phyloP scores from a whole-genome alignment of 345 rosid genomes.

The Psidium guajava region DNA sequence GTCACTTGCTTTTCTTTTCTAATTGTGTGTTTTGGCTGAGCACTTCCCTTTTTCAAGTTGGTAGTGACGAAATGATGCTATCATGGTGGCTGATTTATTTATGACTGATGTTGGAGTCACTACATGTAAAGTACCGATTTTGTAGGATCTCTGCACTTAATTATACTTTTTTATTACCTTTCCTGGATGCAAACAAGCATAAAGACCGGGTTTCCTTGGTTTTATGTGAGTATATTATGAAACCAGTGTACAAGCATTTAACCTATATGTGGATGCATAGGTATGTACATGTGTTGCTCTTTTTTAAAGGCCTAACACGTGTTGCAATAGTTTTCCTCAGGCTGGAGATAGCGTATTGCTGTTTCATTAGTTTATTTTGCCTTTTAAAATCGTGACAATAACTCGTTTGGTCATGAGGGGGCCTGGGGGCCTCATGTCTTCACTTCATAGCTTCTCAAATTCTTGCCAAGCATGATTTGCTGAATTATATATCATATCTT shows the following conservation, averaged over 20 bases:
- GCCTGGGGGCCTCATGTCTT: background rate
- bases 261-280: background rate
- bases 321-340: background rate
- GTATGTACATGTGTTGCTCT: background rate
- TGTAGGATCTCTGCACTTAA: background rate
- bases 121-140: background rate
- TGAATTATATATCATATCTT: background rate
- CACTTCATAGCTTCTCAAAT: background rate
- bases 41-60: constrained; percentile 19
- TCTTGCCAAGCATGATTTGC: background rate
- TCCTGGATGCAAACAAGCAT: background rate
- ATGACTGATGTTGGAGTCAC: background rate
- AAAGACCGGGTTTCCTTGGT: background rate
- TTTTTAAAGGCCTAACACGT: background rate
- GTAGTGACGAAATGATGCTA: constrained; percentile 19
- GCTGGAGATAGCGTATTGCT: background rate
- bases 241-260: background rate
- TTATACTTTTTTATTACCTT: background rate
- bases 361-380: background rate
- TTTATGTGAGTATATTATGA: background rate
- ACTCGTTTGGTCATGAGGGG: background rate
- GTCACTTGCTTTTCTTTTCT: background rate
- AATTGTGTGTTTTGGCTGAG: background rate
- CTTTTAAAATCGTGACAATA: background rate
- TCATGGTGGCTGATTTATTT: constrained; percentile 10